Percentiles rank a stretch among this genome's conserved stretches.
These are phyloP conservation scores for Trypanosoma boissoni DNA, from an alignment of 208 protist genomes.

Conservation along the genomic window DNA sequence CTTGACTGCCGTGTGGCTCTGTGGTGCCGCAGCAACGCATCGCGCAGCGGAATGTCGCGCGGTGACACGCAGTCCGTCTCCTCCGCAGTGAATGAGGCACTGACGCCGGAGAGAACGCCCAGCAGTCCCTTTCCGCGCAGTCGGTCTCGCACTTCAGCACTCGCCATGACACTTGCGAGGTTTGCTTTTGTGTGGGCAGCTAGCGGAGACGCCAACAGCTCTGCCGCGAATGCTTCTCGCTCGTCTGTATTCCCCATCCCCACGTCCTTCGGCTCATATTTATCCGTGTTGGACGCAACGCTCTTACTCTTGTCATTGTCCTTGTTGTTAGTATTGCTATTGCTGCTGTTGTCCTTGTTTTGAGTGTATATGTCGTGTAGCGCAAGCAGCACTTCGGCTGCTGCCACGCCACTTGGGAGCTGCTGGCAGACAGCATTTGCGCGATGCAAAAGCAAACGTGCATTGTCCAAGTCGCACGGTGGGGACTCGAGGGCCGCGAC, in stretches of 20 bases:
- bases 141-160: slow-evolving; percentile 18
- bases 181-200: slow-evolving; percentile 6
- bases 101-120: slow-evolving; percentile 13
- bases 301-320: too few relatives aligned
- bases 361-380: slow-evolving; percentile 27
- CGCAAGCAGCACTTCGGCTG: slow-evolving; percentile 44
- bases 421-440: slow-evolving; percentile 15
- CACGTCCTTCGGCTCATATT: too few relatives aligned
- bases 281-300: too few relatives aligned
- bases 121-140: slow-evolving; percentile 25
- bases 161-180: slow-evolving; percentile 18
- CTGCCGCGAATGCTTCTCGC: slow-evolving; percentile 1
- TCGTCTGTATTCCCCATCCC: slow-evolving; percentile 2
- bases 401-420: slow-evolving; percentile 19
- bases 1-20: slow-evolving; percentile 6
- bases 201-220: slow-evolving; percentile 16
- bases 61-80: background rate
- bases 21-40: slow-evolving; percentile 22
- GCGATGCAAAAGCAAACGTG: slow-evolving; percentile 13
- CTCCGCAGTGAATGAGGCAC: background rate
- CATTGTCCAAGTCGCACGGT: slow-evolving; percentile 18
- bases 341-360: background rate
- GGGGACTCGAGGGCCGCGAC: slow-evolving; percentile 17
- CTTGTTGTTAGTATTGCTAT: background rate
- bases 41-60: slow-evolving; percentile 18